Evolutionary conservation across 768 basidiomycete genomes (phyloP).

Genomic region (Lactarius hatsudake): DNA sequence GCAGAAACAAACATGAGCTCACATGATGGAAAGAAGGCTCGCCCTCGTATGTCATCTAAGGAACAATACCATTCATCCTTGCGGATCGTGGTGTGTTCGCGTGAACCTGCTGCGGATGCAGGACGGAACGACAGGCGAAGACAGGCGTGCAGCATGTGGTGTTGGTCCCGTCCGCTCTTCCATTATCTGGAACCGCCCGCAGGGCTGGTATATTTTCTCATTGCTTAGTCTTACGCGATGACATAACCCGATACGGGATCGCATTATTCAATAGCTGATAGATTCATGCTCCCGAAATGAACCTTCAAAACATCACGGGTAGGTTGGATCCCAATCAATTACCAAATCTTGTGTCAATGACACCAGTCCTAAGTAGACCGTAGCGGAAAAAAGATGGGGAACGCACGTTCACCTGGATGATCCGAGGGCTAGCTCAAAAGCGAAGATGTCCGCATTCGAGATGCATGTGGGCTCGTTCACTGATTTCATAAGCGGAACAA

Average conservation of each 20-base stretch:
- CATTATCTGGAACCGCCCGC: not conserved
- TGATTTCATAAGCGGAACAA: conserved; percentile 65
- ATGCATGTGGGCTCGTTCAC: conserved; percentile 48
- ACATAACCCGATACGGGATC: not conserved
- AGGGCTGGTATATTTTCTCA: not conserved
- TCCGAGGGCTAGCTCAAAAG: conserved; percentile 55
- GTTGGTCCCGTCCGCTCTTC: not conserved
- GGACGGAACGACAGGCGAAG: not conserved
- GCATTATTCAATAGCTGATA: not conserved
- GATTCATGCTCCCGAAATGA: conserved; percentile 3
- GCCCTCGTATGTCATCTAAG: not conserved
- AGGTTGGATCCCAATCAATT: conserved; percentile 46
- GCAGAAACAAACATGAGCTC: not conserved
- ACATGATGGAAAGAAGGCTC: not conserved
- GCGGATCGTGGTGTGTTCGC: not conserved
- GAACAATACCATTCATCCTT: not conserved
- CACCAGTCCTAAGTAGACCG: not conserved
- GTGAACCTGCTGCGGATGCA: not conserved
- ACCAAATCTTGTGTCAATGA: conserved; percentile 35
- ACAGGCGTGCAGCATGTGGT: not conserved
- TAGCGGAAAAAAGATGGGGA: not conserved
- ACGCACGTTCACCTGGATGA: conserved; percentile 50
- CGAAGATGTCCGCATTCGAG: conserved; percentile 59
- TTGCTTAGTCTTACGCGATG: conserved; percentile 1
- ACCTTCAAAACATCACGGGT: conserved; percentile 24